Conservation (phyloP, 2,329 filamentous ascomycete genomes). For the Aspergillus ustus region DNA sequence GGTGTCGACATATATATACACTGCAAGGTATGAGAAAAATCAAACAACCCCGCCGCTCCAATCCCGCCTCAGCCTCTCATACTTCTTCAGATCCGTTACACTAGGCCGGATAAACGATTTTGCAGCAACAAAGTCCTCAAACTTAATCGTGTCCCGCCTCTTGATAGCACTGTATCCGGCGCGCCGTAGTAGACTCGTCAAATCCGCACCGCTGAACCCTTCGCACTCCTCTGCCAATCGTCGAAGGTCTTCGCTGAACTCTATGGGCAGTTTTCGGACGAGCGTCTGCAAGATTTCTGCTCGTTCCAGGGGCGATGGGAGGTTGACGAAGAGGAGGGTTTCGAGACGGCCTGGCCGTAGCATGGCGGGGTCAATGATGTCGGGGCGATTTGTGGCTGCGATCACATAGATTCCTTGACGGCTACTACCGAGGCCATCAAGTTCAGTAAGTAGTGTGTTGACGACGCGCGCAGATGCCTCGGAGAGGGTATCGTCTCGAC, state of each 20-base stretch:
- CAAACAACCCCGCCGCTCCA: constrained; percentile 49
- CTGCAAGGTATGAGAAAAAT: not conserved
- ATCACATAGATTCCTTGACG: constrained; percentile 91
- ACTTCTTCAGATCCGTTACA: constrained; percentile 62
- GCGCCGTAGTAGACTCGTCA: constrained; percentile 62
- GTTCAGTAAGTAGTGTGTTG: constrained; percentile 90
- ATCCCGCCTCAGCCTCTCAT: constrained; percentile 58
- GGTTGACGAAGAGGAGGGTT: constrained; percentile 84
- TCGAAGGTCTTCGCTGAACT: constrained; percentile 61
- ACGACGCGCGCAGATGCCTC: constrained; percentile 89
- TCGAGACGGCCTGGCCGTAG: constrained; percentile 87
- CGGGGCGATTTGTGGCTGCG: constrained; percentile 90
- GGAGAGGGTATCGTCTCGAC: constrained; percentile 75
- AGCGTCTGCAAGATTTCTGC: constrained; percentile 82
- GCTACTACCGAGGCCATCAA: constrained; percentile 78
- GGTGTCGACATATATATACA: not conserved
- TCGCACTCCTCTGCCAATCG: constrained; percentile 73
- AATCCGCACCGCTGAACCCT: constrained; percentile 75
- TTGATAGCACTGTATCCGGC: constrained; percentile 63
- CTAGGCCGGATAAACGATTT: constrained; percentile 50
- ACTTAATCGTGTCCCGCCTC: constrained; percentile 52
- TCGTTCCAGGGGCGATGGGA: constrained; percentile 78
- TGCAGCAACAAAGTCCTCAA: constrained; percentile 49
- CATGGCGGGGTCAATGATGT: constrained; percentile 97
- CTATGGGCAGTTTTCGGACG: constrained; percentile 55